Conservation (phyloP, 305 asterid species). For the Fraxinus angustifolia region DNA sequence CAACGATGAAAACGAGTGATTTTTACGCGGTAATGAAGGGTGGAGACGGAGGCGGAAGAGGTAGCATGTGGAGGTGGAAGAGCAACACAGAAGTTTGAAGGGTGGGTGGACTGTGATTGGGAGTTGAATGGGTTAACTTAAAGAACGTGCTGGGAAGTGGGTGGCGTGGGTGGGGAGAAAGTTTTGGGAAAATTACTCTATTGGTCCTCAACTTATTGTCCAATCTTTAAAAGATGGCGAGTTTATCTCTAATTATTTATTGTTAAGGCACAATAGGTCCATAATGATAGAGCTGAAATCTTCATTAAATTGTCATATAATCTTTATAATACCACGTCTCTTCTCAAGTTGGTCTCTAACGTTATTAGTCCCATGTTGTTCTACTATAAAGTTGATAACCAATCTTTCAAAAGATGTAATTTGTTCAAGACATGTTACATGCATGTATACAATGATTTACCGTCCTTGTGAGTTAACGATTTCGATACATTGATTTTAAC, state of each 20-base stretch:
- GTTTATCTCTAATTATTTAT: background rate
- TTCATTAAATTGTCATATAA: background rate
- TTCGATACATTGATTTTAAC: too few relatives aligned
- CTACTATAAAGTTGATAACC: background rate
- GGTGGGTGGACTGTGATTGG: background rate
- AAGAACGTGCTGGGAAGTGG: too few relatives aligned
- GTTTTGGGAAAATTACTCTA: background rate
- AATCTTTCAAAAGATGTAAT: too few relatives aligned
- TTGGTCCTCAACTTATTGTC: background rate
- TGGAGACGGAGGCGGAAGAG: slow-evolving; percentile 16
- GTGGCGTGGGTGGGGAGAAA: background rate
- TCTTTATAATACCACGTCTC: background rate
- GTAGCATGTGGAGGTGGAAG: background rate
- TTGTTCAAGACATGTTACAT: too few relatives aligned
- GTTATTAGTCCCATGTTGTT: too few relatives aligned
- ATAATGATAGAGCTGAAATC: background rate
- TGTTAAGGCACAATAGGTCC: background rate
- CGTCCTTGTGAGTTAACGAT: too few relatives aligned
- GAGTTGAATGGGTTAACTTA: too few relatives aligned
- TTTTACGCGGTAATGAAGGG: background rate
- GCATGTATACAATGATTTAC: too few relatives aligned
- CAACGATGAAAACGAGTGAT: background rate
- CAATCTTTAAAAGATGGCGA: background rate
- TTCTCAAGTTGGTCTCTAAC: background rate
- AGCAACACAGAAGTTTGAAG: background rate